phyloP scores from a whole-genome alignment of 139 green algal genomes.

The Chlamydomonas sphaeroides region DNA sequence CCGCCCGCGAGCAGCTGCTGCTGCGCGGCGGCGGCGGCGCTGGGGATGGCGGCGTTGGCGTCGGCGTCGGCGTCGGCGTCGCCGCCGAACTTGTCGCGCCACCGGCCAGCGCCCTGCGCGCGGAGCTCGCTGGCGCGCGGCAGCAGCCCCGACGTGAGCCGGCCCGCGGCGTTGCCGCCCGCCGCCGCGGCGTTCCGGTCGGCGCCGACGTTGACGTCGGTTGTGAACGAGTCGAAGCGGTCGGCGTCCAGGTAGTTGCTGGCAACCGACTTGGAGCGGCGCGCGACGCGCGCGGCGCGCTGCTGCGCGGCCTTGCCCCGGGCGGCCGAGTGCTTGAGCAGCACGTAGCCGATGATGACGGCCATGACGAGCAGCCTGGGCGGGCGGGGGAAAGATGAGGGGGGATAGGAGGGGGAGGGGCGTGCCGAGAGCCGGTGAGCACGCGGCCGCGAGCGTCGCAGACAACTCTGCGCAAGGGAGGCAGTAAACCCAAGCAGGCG shows the following conservation, averaged over 20 bases:
- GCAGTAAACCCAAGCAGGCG: no score
- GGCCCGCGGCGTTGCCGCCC: no score
- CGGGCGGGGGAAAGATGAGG: no score
- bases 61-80: not conserved
- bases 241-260: conserved; percentile 13
- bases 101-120: not conserved
- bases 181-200: no score
- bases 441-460: no score
- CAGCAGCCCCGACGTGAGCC: no score
- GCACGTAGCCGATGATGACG: not conserved
- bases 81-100: conserved; percentile 3
- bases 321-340: not conserved
- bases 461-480: no score
- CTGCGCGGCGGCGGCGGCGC: no score
- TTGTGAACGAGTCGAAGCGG: not conserved
- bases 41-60: no score
- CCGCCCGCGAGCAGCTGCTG: no score
- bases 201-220: not conserved
- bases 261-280: not conserved
- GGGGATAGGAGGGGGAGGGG: no score
- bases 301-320: not conserved
- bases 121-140: not conserved
- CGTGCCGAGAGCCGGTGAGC: no score
- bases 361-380: not conserved
- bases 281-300: not conserved